phyloP scores from a whole-genome alignment of 371 early-diverging fungal species.

The Mortierella polycephala region DNA sequence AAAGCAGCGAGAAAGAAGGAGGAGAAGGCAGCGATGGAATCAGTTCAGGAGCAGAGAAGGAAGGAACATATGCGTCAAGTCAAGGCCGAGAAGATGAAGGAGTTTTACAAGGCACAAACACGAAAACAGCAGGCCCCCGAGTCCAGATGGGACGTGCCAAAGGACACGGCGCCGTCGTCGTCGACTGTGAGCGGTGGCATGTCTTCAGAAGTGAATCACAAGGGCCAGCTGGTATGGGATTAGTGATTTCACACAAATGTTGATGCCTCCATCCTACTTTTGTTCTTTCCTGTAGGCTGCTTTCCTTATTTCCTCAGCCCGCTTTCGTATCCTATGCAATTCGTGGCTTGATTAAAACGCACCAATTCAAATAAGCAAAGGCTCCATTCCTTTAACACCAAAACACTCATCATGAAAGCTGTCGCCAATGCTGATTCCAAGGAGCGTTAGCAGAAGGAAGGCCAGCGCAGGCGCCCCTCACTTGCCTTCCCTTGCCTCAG shows the following conservation, averaged over 20 bases:
- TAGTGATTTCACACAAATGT: background rate
- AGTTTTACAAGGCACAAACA: conserved; percentile 43
- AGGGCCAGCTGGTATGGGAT: conserved; percentile 41
- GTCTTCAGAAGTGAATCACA: conserved; percentile 19
- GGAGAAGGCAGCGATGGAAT: conserved; percentile 45
- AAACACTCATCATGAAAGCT: no score
- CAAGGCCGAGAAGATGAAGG: conserved; percentile 51
- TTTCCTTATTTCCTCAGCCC: no score
- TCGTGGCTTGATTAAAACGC: no score
- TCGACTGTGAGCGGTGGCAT: conserved; percentile 30
- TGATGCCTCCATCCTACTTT: no score
- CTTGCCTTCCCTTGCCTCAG: no score
- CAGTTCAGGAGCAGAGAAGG: conserved; percentile 40
- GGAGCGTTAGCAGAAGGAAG: no score
- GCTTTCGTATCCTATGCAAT: no score
- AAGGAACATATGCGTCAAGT: conserved; percentile 48
- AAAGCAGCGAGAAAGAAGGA: conserved; percentile 51
- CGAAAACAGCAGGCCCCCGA: conserved; percentile 32
- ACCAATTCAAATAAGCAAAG: no score
- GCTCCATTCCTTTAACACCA: no score
- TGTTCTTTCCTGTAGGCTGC: no score
- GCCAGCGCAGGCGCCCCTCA: no score
- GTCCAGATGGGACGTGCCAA: conserved; percentile 33
- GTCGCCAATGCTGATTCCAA: no score
- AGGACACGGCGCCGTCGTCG: conserved; percentile 18